Percentiles rank a stretch among this genome's conserved stretches.
Conservation (phyloP, 352 stramenopile genomes). For the Blastocystis sp. region DNA sequence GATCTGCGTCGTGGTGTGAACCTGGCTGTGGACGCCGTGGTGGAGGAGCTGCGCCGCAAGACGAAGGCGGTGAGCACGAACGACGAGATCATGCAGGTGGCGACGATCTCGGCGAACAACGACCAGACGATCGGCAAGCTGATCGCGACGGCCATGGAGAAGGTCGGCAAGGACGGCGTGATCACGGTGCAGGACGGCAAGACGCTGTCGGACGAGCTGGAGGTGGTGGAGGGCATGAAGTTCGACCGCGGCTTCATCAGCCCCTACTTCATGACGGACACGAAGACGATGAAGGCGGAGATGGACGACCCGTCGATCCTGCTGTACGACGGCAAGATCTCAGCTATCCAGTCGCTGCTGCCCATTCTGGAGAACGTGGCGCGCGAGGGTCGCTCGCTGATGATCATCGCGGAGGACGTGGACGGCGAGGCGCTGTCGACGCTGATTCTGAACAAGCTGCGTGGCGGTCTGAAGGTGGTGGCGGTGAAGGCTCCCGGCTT, state of each 20-base stretch:
- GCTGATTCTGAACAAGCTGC: slow-evolving; percentile 98
- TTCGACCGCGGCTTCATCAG: slow-evolving; percentile 99
- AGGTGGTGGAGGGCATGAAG: slow-evolving; percentile 99
- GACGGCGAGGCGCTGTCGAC: slow-evolving; percentile 93
- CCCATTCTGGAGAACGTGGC: slow-evolving; percentile 91
- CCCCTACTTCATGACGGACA: slow-evolving; percentile 99
- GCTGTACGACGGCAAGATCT: slow-evolving; percentile 99
- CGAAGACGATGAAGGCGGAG: slow-evolving; percentile 94
- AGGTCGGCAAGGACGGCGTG: slow-evolving; percentile 95
- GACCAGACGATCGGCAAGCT: slow-evolving; percentile 91
- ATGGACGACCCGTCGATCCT: slow-evolving; percentile 97
- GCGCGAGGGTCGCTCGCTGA: slow-evolving; percentile 83
- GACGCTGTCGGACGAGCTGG: slow-evolving; percentile 95
- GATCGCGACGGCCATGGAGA: slow-evolving; percentile 97
- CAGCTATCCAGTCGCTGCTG: slow-evolving; percentile 85
- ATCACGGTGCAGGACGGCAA: slow-evolving; percentile 90
- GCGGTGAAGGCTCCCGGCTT: slow-evolving; percentile 98
- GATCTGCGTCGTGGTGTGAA: slow-evolving; percentile 93
- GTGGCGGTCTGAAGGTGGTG: slow-evolving; percentile 94
- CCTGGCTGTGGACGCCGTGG: slow-evolving; percentile 86
- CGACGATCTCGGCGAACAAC: slow-evolving; percentile 96
- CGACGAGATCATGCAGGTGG: slow-evolving; percentile 96
- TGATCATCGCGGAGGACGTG: slow-evolving; percentile 99
- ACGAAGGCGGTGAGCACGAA: slow-evolving; percentile 93
- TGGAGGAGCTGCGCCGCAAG: slow-evolving; percentile 84